Evolutionary conservation across 805 yeast genomes (phyloP), one percentile per base, ranked within the genome.

Genomic region (Candida ortonii): DNA sequence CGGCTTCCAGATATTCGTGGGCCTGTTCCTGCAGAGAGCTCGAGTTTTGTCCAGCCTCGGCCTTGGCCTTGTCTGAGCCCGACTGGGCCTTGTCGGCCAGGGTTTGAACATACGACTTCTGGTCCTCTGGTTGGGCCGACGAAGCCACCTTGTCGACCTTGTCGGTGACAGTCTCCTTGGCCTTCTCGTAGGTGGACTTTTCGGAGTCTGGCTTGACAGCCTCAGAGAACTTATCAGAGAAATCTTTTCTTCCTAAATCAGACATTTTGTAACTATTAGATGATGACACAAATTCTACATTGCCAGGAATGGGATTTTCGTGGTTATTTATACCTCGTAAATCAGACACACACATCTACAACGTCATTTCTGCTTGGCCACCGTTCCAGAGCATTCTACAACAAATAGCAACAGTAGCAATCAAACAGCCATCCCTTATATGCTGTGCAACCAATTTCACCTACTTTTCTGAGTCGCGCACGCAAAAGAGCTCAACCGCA

Each of bases 151-250:
- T 70, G 71, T 87, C 95, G 50, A 68, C 72, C 18, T 68, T 56
- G 56, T 73, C 82, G 39, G 94, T 81, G 43, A 74, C 78, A 18
- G 59, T 39, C 65, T 87, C 95, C 71, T 84, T 82, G 49, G 79
- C 81, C 65, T 81, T 68, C 59, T 86, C 82, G 30, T 65, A 62
- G 52, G 67, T 64, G 24, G 78, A 47, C 69, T 87, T 87, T 61
- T 84, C 72, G 38, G 76, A 66, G 45, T 85, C 81, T 51, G 95
- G 95, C 47, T 73, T 84, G 29, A 83, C 39, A 27, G 73, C 55
- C 72, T 87, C 96, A 38, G 72, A 34, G 47, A 73, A 65, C 66
- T 85, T 84, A 59, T 80, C 82, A 47, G 80, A 48, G 54, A 87
- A 70, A 59, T 71, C 66, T 68, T 87, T 88, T 82, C 96, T 84